Percentiles rank a stretch among this genome's conserved stretches.
Conservation (phyloP, 208 protist species). For the Trypanosoma caninum region DNA sequence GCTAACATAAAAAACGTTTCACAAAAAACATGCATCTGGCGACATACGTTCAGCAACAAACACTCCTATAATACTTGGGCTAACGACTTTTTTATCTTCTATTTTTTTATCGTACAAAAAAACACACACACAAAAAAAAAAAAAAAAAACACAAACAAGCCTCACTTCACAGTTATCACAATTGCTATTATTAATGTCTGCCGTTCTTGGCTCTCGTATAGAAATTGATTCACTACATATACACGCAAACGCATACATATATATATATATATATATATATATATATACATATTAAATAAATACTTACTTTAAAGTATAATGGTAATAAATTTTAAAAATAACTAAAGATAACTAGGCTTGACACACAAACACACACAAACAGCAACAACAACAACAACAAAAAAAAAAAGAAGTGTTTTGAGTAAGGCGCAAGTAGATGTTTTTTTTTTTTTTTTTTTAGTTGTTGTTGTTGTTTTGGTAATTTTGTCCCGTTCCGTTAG, state of each 20-base stretch:
- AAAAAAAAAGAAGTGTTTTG: neutral
- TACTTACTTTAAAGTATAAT: neutral
- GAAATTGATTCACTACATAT: no score
- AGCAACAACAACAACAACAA: constrained; percentile 5
- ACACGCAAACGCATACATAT: no score
- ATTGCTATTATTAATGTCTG: no score
- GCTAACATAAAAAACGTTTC: neutral
- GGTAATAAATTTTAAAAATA: neutral
- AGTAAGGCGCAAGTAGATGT: neutral
- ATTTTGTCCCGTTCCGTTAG: constrained; percentile 11
- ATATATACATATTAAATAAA: neutral
- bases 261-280: constrained; percentile 6
- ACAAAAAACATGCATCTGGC: no score
- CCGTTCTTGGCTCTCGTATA: no score
- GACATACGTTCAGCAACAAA: no score
- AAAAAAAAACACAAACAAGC: constrained; percentile 25
- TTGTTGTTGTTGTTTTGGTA: constrained; percentile 1
- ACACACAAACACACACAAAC: constrained; percentile 3
- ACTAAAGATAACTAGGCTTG: constrained; percentile 23
- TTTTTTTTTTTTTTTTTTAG: neutral
- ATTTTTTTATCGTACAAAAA: constrained; percentile 20
- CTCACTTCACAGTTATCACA: no score
- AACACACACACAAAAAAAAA: constrained; percentile 6
- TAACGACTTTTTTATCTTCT: no score
- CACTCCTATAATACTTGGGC: no score